Percentiles rank a stretch among this genome's conserved stretches.
phyloP scores from a whole-genome alignment of 2,329 filamentous ascomycete species.

The Aspergillus pseudoglaucus region DNA sequence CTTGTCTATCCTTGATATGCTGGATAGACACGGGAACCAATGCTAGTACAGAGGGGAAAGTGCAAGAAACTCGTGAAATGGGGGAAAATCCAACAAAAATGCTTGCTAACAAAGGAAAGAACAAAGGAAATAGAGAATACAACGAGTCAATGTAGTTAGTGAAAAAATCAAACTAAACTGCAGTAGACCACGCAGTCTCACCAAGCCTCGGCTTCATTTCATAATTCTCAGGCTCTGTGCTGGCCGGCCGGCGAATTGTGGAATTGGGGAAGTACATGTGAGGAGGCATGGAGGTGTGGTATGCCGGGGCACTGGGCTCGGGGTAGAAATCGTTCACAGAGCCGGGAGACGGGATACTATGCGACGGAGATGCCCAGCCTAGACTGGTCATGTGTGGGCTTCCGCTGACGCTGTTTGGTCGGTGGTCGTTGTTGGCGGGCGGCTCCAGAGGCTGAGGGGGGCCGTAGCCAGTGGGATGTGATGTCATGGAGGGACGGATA shows the following conservation, averaged over 20 bases:
- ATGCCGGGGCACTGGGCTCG: constrained; percentile 56
- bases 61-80: constrained; percentile 5
- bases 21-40: constrained; percentile 4
- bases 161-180: constrained; percentile 17
- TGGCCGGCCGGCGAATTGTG: constrained; percentile 65
- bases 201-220: constrained; percentile 50
- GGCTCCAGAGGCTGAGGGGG: constrained; percentile 78
- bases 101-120: not conserved
- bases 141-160: not conserved
- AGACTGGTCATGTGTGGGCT: constrained; percentile 79
- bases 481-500: constrained; percentile 61
- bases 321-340: constrained; percentile 74
- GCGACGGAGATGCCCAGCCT: constrained; percentile 81
- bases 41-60: constrained; percentile 5
- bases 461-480: constrained; percentile 76
- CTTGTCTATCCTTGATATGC: too few relatives aligned
- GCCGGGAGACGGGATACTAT: constrained; percentile 65
- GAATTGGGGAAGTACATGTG: constrained; percentile 69
- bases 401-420: constrained; percentile 65
- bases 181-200: constrained; percentile 31
- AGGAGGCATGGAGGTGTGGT: constrained; percentile 39
- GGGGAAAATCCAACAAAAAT: not conserved
- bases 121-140: not conserved
- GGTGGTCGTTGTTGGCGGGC: constrained; percentile 69
- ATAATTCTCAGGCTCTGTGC: constrained; percentile 65